Percentiles rank a stretch among this genome's conserved stretches.
These are phyloP conservation scores for Dendrocalamus sinicus DNA, from an alignment of 176 grass and related monocot species.

Conservation along the genomic window DNA sequence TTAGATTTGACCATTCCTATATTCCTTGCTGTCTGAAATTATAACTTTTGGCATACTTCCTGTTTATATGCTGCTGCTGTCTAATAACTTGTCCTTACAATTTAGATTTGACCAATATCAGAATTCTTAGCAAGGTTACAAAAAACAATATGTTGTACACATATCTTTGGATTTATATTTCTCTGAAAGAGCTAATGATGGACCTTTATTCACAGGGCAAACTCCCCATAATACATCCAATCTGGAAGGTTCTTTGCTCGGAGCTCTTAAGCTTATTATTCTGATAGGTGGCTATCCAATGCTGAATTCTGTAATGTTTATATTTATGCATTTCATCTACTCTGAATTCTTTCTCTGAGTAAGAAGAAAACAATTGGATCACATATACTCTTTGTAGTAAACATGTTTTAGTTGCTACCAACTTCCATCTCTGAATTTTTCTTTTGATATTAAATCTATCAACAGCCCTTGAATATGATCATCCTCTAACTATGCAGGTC, in stretches of 20 bases:
- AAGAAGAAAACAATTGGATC: neutral
- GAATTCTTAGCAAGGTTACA: conserved; percentile 24
- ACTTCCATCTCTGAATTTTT: conserved; percentile 28
- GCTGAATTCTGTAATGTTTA: neutral
- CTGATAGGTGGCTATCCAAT: conserved; percentile 72
- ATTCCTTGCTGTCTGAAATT: neutral
- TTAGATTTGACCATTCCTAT: conserved; percentile 5
- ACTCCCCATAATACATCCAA: conserved; percentile 57
- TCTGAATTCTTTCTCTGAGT: neutral
- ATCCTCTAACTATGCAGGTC: conserved; percentile 61
- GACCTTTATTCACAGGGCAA: conserved; percentile 60
- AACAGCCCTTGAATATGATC: conserved; percentile 9
- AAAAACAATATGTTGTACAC: neutral
- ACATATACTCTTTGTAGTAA: conserved; percentile 3
- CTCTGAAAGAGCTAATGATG: conserved; percentile 29
- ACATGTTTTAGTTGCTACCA: conserved; percentile 15
- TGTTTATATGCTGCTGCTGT: conserved; percentile 7
- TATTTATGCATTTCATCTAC: conserved; percentile 24
- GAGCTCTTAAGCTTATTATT: conserved; percentile 88
- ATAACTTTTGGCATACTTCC: conserved; percentile 9
- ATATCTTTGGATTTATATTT: conserved; percentile 39
- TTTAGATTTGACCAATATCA: neutral
- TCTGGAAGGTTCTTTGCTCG: conserved; percentile 72
- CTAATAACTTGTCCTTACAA: neutral
- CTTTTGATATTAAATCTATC: conserved; percentile 9